phyloP scores from a whole-genome alignment of 2,329 filamentous ascomycete genomes.

The Erysiphe pulchra region DNA sequence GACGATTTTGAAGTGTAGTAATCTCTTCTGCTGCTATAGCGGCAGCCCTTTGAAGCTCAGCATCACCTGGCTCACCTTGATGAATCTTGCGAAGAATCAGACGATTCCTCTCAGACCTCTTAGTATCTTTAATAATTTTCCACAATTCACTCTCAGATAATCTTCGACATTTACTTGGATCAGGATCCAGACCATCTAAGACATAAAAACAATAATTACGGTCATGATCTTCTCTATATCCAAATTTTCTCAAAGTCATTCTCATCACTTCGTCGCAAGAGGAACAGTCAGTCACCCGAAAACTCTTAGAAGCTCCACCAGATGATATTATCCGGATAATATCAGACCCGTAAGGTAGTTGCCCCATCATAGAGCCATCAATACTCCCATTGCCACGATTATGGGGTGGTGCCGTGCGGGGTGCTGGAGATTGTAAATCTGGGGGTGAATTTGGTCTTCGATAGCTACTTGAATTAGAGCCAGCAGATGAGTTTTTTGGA shows the following conservation, averaged over 20 bases:
- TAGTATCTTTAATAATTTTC: conserved; percentile 70
- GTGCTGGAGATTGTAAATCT: conserved; percentile 26
- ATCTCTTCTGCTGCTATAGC: conserved; percentile 75
- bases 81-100: conserved; percentile 85
- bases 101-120: conserved; percentile 64
- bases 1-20: conserved; percentile 41
- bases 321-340: conserved; percentile 86
- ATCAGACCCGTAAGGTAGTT: conserved; percentile 61
- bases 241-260: conserved; percentile 68
- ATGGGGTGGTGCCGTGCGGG: conserved; percentile 39
- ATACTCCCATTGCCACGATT: conserved; percentile 60
- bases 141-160: conserved; percentile 72
- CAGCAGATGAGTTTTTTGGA: conserved; percentile 27
- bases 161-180: conserved; percentile 55
- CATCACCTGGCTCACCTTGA: conserved; percentile 62
- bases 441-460: conserved; percentile 34
- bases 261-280: conserved; percentile 84
- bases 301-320: conserved; percentile 71
- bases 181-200: conserved; percentile 59
- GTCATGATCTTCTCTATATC: conserved; percentile 69
- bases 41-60: conserved; percentile 68
- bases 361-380: conserved; percentile 67
- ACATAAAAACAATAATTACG: conserved; percentile 96
- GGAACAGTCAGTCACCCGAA: conserved; percentile 78
- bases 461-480: conserved; percentile 22